Evolutionary conservation across 148 eudicot genomes (phyloP).

Genomic region (Polygonum aviculare): DNA sequence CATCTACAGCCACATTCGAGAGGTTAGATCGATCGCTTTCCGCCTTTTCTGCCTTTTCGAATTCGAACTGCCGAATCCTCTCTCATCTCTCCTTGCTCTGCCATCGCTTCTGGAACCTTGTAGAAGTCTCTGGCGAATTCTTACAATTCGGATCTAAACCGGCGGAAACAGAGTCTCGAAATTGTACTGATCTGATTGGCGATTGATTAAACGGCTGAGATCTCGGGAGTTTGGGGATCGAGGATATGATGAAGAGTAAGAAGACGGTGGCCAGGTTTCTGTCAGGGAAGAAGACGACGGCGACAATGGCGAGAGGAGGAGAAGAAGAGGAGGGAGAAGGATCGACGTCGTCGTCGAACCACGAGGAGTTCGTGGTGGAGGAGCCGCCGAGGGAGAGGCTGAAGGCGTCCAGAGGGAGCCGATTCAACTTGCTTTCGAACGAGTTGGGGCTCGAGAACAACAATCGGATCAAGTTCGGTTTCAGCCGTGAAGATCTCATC

Average conservation of each 20-base stretch:
- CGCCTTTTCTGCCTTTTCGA: neutral
- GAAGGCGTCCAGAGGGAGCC: slow-evolving; percentile 35
- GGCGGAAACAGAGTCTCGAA: neutral
- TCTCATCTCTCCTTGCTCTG: neutral
- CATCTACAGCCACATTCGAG: neutral
- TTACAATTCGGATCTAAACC: too few relatives aligned
- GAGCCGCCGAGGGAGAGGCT: slow-evolving; percentile 33
- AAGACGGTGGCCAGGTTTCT: slow-evolving; percentile 18
- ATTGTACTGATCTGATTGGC: neutral
- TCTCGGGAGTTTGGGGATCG: neutral
- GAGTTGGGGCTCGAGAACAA: slow-evolving; percentile 29
- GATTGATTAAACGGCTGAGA: neutral
- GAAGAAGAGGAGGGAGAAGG: slow-evolving; percentile 6
- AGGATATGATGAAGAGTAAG: slow-evolving; percentile 24
- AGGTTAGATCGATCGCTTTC: neutral
- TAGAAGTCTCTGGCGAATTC: neutral
- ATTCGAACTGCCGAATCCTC: neutral
- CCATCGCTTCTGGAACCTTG: neutral
- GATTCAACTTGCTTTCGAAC: slow-evolving; percentile 31
- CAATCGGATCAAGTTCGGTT: slow-evolving; percentile 17
- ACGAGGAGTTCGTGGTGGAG: slow-evolving; percentile 34
- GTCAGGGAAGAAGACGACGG: slow-evolving; percentile 15
- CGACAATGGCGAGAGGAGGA: neutral
- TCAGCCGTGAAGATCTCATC: slow-evolving; percentile 34
- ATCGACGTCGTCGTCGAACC: slow-evolving; percentile 16